Evolutionary conservation across 257 asterid species (phyloP), one percentile per base, ranked within the genome.

Genomic region (Mitragyna speciosa): DNA sequence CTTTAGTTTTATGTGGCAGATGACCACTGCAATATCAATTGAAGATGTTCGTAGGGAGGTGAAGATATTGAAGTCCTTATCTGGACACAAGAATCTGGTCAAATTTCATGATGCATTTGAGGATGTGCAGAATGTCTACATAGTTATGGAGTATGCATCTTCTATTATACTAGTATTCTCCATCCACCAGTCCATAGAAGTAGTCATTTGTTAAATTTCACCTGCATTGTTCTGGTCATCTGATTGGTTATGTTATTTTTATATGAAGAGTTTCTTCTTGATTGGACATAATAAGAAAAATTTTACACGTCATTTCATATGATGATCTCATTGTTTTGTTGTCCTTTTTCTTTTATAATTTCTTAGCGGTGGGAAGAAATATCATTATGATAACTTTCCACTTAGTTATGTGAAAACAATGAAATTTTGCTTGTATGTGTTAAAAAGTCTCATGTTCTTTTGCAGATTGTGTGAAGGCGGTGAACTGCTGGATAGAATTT

Each of bases 21-120:
- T 95, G 99, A 95, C 98, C 19, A 91, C 98, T 15, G 94, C 98
- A 12, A 89, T 93, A 79, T 91, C 97, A 16, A 89, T 93, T 76
- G 98, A 93, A 82, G 98, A 93, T 87, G 97, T 93, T 56, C 91
- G 96, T 30, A 90, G 98, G 85, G 98, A 93, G 90, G 97, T 93
- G 84, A 90, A 89, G 90, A 91, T 93, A 80, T 85, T 93, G 91
- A 93, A 88, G 83, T 89, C 94, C 70, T 86, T 93, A 83, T 87
- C 97, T 39, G 98, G 97, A 67, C 96, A 93, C 75, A 83, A 70
- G 52, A 88, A 93, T 83, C 86, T 93, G 70, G 90, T 91, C 86
- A 88, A 89, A 87, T 92, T 89, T 78, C 81, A 93, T 74, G 97
- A 93, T 65, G 96, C 93, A 17, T 93, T 88, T 68, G 98, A 93